Percentiles rank a stretch among this genome's conserved stretches.
These are phyloP conservation scores for Bruguiera parviflora DNA, from an alignment of 345 rosid species.

Conservation along the genomic window DNA sequence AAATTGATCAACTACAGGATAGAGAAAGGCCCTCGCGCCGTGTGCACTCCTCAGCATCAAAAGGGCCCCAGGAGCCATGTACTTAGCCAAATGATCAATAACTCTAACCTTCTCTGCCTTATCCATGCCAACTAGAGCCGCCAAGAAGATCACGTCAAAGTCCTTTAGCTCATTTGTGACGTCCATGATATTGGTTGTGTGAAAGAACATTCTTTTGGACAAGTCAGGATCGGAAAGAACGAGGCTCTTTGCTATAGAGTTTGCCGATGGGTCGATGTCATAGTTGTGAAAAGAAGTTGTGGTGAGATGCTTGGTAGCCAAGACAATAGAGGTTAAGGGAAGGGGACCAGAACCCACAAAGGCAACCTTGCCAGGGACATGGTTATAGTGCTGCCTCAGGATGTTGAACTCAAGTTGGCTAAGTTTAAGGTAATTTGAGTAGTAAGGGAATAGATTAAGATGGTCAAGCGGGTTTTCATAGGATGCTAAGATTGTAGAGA, in stretches of 20 bases:
- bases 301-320: slow-evolving; percentile 61
- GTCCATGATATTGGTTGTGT: slow-evolving; percentile 54
- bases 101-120: slow-evolving; percentile 57
- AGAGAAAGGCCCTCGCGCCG: slow-evolving; percentile 84
- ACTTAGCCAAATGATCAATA: slow-evolving; percentile 60
- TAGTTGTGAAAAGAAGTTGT: slow-evolving; percentile 65
- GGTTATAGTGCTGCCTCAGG: slow-evolving; percentile 39
- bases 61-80: slow-evolving; percentile 68
- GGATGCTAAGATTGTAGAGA: slow-evolving; percentile 56
- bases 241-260: slow-evolving; percentile 46
- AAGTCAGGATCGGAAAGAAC: slow-evolving; percentile 62
- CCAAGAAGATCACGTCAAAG: slow-evolving; percentile 86
- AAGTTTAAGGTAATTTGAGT: slow-evolving; percentile 74
- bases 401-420: slow-evolving; percentile 66
- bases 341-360: slow-evolving; percentile 91
- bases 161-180: slow-evolving; percentile 44
- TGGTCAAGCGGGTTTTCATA: slow-evolving; percentile 67
- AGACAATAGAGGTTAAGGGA: slow-evolving; percentile 72
- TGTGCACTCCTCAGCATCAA: slow-evolving; percentile 92
- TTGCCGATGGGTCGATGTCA: slow-evolving; percentile 64
- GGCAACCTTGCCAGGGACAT: slow-evolving; percentile 55
- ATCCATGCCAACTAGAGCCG: slow-evolving; percentile 91
- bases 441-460: slow-evolving; percentile 69
- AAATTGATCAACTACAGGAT: slow-evolving; percentile 64
- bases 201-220: slow-evolving; percentile 66